phyloP scores from a whole-genome alignment of 2,329 filamentous ascomycete genomes.

The Scedosporium dehoogii region DNA sequence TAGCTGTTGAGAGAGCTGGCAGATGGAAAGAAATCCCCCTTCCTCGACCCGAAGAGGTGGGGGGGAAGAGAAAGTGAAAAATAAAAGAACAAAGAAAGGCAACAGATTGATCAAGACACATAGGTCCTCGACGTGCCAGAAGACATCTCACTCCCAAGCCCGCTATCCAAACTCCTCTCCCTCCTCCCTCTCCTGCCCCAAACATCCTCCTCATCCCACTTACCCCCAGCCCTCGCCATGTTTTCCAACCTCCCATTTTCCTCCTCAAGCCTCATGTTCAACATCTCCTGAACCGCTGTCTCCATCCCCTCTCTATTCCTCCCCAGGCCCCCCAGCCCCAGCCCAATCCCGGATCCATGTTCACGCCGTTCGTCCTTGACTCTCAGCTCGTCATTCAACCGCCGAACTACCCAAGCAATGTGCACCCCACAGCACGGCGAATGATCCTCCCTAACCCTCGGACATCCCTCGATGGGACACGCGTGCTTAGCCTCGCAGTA shows the following conservation, averaged over 20 bases:
- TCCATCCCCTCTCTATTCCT: background rate
- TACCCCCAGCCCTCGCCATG: slow-evolving; percentile 6
- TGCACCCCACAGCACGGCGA: slow-evolving; percentile 8
- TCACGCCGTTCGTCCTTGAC: background rate
- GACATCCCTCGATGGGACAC: slow-evolving; percentile 6
- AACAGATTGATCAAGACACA: background rate
- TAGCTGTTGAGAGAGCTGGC: too few relatives aligned
- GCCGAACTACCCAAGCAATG: slow-evolving; percentile 1
- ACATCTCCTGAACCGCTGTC: slow-evolving; percentile 10
- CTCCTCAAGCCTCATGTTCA: slow-evolving; percentile 8
- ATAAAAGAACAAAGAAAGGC: too few relatives aligned
- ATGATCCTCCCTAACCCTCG: background rate
- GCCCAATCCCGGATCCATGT: background rate
- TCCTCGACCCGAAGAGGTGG: too few relatives aligned
- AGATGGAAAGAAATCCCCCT: too few relatives aligned
- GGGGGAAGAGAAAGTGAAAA: too few relatives aligned
- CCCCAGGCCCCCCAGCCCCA: background rate
- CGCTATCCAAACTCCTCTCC: slow-evolving; percentile 11
- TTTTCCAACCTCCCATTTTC: slow-evolving; percentile 8
- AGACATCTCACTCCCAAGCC: slow-evolving; percentile 6
- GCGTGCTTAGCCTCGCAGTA: slow-evolving; percentile 10
- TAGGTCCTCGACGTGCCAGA: background rate
- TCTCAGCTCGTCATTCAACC: background rate
- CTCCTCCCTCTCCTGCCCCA: slow-evolving; percentile 2
- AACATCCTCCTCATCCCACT: slow-evolving; percentile 6